Percentiles rank a stretch among this genome's conserved stretches.
phyloP scores from a whole-genome alignment of 371 early-diverging fungal species.

The Mortierella sp. region DNA sequence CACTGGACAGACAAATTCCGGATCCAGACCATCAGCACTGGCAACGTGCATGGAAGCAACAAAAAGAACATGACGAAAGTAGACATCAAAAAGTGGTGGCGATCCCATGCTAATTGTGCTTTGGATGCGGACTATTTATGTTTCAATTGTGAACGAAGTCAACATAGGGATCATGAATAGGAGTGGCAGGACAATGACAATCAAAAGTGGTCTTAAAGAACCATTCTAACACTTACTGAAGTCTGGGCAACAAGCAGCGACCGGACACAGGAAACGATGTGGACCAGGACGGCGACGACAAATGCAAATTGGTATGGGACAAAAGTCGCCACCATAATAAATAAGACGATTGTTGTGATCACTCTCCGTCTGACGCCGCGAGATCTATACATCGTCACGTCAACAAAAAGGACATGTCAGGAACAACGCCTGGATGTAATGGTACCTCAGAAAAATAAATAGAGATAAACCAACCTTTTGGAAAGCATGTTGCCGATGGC shows the following conservation, averaged over 20 bases:
- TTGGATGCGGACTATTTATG: slow-evolving; percentile 24
- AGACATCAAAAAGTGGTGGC: slow-evolving; percentile 73
- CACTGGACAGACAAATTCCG: slow-evolving; percentile 80
- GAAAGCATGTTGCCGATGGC: slow-evolving; percentile 43
- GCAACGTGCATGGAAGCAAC: slow-evolving; percentile 73
- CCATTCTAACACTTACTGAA: slow-evolving; percentile 50
- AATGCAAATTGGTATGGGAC: slow-evolving; percentile 90
- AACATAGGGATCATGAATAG: neutral
- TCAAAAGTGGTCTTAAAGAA: neutral
- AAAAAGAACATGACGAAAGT: slow-evolving; percentile 71
- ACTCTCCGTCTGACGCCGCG: slow-evolving; percentile 67
- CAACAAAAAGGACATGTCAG: neutral
- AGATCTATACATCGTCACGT: slow-evolving; percentile 26
- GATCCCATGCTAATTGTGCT: slow-evolving; percentile 58
- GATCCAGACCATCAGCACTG: slow-evolving; percentile 78
- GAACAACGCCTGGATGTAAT: neutral
- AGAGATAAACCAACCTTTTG: slow-evolving; percentile 38
- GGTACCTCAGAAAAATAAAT: slow-evolving; percentile 11
- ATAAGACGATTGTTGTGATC: slow-evolving; percentile 69
- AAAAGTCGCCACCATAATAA: slow-evolving; percentile 79
- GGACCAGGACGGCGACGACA: slow-evolving; percentile 82
- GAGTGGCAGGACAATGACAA: neutral
- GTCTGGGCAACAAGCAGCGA: slow-evolving; percentile 62
- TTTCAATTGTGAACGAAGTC: neutral
- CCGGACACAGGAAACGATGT: slow-evolving; percentile 76